Evolutionary conservation across 371 early-diverging fungal genomes (phyloP), one percentile per base, ranked within the genome.

Genomic region (Mucor plumbeus): DNA sequence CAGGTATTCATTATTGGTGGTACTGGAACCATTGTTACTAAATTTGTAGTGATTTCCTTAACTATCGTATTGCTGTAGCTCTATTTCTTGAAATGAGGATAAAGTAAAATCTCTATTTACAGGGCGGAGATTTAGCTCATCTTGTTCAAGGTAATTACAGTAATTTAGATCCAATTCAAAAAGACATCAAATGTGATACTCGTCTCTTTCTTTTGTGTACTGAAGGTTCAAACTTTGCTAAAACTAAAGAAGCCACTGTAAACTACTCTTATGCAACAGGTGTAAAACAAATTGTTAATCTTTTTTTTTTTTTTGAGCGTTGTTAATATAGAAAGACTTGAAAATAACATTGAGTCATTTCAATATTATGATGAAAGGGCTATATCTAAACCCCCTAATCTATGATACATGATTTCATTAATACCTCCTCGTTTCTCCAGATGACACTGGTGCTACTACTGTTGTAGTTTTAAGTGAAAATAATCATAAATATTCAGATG

Each of bases 281-380:
- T 19, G 67, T 81, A 0, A 44, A 71, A 17, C 81, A 81, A 58
- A 59, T 81, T 0, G 74, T 81, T 5, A 73, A 76, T 48, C 62
- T 81, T 7, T 81, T 76, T 0, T 72, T 71, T 81, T 7, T 81
- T 76, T 0, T 72, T 71, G 21, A 31, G 43, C 1, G n/a, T 56
- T 8, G 69, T 63, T 7, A 64, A 66, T 15, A 19, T 48, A 7
- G 71, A 71, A 3, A 77, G 71, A 67, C 61, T 74, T 60, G 17
- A n/a, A 0, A 63, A 33, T 0, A 35, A 48, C 21, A 62, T 74
- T 43, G 67, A 67, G 1, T n/a, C 55, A 2, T 10, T 35, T 5
- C 81, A 81, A 54, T 63, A 63, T 17, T 33, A 53, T n/a, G 63
- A 65, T 13, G 81, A 81, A 54, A 62, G 74, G 41, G 66, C 56